Percentiles rank a stretch among this genome's conserved stretches.
Evolutionary conservation across 192 early-diverging fungal species (phyloP).

Genomic region (Rhizoclosmatium globosum): DNA sequence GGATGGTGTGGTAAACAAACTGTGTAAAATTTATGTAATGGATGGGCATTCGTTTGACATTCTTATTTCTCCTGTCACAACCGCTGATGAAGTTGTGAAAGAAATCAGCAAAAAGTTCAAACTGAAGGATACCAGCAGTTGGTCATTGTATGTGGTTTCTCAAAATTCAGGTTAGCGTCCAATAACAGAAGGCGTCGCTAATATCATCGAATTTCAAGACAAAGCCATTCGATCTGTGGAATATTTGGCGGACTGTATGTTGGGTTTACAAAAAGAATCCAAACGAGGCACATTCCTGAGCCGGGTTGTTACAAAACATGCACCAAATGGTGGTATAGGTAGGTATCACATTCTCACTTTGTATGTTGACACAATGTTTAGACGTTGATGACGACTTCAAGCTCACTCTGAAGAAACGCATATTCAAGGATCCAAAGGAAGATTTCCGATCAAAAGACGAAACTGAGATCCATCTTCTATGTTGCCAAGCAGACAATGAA

Average conservation of each 20-base stretch:
- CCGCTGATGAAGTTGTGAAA: constrained; percentile 60
- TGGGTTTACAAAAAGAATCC: constrained; percentile 49
- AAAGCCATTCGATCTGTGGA: constrained; percentile 57
- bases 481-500: constrained; percentile 57
- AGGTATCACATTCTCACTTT: too few species aligned
- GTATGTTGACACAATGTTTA: too few species aligned
- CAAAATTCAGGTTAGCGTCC: constrained; percentile 28
- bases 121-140: constrained; percentile 55
- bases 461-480: constrained; percentile 54
- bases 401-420: constrained; percentile 57
- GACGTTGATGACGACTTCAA: constrained; percentile 36
- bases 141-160: constrained; percentile 59
- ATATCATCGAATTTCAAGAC: constrained; percentile 30
- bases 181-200: too few species aligned
- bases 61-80: constrained; percentile 47
- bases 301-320: too few species aligned
- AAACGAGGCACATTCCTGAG: constrained; percentile 29
- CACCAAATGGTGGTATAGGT: too few species aligned
- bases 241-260: constrained; percentile 59
- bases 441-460: constrained; percentile 39
- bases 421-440: constrained; percentile 58
- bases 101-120: constrained; percentile 56
- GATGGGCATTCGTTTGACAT: constrained; percentile 54
- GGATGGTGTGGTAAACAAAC: constrained; percentile 34
- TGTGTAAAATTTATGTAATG: constrained; percentile 54